A percentile compares a stretch with the other conserved stretches of the same genome.
phyloP scores from a whole-genome alignment of 2,329 filamentous ascomycete species.

The Colletotrichum australisinense region DNA sequence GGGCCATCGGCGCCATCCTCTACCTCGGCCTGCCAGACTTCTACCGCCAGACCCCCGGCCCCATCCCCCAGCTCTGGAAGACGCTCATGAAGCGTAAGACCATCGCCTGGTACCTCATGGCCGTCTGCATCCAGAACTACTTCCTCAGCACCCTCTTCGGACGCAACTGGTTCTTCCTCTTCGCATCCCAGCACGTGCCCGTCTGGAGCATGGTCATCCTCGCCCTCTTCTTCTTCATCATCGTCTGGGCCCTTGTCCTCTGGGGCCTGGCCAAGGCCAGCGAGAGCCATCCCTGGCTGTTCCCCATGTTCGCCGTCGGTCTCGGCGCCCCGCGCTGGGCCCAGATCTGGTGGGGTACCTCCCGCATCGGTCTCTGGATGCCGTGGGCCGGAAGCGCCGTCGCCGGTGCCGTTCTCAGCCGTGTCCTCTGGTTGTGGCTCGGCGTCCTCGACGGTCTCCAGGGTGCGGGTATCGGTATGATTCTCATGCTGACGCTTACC shows the following conservation, averaged over 20 bases:
- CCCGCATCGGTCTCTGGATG: slow-evolving; percentile 68
- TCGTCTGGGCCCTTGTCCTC: slow-evolving; percentile 66
- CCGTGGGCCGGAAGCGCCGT: slow-evolving; percentile 70
- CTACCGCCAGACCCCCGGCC: slow-evolving; percentile 73
- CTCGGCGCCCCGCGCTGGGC: slow-evolving; percentile 74
- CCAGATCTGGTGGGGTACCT: slow-evolving; percentile 75
- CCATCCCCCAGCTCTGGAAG: slow-evolving; percentile 73
- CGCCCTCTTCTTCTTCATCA: slow-evolving; percentile 64
- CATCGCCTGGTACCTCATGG: slow-evolving; percentile 74
- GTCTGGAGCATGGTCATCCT: slow-evolving; percentile 68
- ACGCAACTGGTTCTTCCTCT: slow-evolving; percentile 75
- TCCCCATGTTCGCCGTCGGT: slow-evolving; percentile 75
- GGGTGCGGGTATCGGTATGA: slow-evolving; percentile 76
- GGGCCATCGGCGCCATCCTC: slow-evolving; percentile 65
- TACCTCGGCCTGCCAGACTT: slow-evolving; percentile 72
- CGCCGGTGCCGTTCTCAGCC: slow-evolving; percentile 66
- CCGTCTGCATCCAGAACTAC: slow-evolving; percentile 74
- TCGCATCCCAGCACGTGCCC: slow-evolving; percentile 66
- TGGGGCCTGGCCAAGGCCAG: slow-evolving; percentile 64
- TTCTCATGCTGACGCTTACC: slow-evolving; percentile 73
- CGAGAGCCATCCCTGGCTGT: slow-evolving; percentile 73
- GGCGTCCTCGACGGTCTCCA: slow-evolving; percentile 74
- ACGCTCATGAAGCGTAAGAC: slow-evolving; percentile 72
- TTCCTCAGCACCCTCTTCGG: slow-evolving; percentile 75
- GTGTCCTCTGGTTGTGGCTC: slow-evolving; percentile 70